Evolutionary conservation across 306 rosid species (phyloP).

Genomic region (Acacia crassicarpa): DNA sequence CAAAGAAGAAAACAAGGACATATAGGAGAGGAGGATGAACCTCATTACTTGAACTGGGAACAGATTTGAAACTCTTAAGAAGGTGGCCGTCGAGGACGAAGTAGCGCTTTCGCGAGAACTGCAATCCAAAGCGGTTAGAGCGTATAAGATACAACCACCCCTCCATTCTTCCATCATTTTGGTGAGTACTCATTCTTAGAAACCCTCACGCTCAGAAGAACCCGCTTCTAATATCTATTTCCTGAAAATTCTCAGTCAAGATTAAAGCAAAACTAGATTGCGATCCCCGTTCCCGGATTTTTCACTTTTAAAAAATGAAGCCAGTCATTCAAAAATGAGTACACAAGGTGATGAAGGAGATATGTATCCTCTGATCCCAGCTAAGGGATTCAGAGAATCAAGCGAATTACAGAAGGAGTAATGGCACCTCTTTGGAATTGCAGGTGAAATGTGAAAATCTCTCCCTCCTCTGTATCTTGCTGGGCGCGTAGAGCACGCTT

Average conservation of each 20-base stretch:
- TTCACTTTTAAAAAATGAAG: background rate
- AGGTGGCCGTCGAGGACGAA: conserved; percentile 61
- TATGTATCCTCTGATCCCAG: conserved; percentile 10
- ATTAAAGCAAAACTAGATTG: background rate
- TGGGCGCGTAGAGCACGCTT: background rate
- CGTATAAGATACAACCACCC: conserved; percentile 81
- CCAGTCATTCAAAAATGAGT: no score
- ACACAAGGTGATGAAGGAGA: background rate
- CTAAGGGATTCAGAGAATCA: background rate
- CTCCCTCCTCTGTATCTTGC: background rate
- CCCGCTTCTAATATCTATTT: background rate
- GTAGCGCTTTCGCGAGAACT: conserved; percentile 76
- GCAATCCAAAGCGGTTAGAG: conserved; percentile 69
- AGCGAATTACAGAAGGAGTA: background rate
- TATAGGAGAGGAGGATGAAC: conserved; percentile 28
- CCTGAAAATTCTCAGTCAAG: background rate
- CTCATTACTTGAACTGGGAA: conserved; percentile 59
- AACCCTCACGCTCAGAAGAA: background rate
- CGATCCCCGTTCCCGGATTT: background rate
- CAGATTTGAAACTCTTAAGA: conserved; percentile 74
- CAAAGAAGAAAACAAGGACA: background rate
- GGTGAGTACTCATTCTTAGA: conserved; percentile 23
- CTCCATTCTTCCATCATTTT: conserved; percentile 55
- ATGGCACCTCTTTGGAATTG: conserved; percentile 4
- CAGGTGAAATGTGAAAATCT: background rate